Evolutionary conservation across 1,139 yeast species (phyloP).

Genomic region (Candida sp.): DNA sequence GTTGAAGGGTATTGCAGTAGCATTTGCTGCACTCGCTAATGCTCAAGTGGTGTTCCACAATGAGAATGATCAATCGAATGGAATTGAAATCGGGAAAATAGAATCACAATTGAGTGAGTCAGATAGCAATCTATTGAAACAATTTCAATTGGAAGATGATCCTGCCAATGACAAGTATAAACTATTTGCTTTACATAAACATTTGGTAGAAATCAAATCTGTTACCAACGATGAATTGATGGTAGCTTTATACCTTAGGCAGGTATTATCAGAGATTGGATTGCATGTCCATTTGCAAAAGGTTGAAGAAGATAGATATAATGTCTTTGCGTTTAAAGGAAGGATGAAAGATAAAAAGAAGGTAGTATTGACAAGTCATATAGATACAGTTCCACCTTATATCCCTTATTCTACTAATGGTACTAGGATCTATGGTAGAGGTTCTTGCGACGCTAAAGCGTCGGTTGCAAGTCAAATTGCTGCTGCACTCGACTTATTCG

Average conservation of each 20-base stretch:
- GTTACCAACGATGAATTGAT: slow-evolving; percentile 29
- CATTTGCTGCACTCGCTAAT: neutral
- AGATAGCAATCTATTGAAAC: neutral
- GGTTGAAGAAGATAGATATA: slow-evolving; percentile 36
- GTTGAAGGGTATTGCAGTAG: neutral
- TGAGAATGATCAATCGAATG: neutral
- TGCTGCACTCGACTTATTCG: slow-evolving; percentile 45
- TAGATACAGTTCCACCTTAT: slow-evolving; percentile 72
- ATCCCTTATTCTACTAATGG: slow-evolving; percentile 51
- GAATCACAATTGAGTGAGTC: neutral
- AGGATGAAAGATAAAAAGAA: slow-evolving; percentile 39
- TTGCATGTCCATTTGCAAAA: slow-evolving; percentile 48
- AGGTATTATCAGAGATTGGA: slow-evolving; percentile 38
- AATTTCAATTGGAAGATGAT: slow-evolving; percentile 6
- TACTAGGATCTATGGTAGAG: slow-evolving; percentile 57
- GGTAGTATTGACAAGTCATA: slow-evolving; percentile 59
- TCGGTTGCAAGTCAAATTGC: slow-evolving; percentile 63
- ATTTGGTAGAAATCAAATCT: slow-evolving; percentile 33
- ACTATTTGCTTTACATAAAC: slow-evolving; percentile 25
- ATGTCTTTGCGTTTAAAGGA: slow-evolving; percentile 59
- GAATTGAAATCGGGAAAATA: neutral
- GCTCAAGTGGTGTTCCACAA: neutral
- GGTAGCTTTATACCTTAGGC: slow-evolving; percentile 28
- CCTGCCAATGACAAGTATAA: slow-evolving; percentile 10
- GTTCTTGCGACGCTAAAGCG: slow-evolving; percentile 66